Conservation (phyloP, 116 monocot genomes). For the Thalassia testudinum region DNA sequence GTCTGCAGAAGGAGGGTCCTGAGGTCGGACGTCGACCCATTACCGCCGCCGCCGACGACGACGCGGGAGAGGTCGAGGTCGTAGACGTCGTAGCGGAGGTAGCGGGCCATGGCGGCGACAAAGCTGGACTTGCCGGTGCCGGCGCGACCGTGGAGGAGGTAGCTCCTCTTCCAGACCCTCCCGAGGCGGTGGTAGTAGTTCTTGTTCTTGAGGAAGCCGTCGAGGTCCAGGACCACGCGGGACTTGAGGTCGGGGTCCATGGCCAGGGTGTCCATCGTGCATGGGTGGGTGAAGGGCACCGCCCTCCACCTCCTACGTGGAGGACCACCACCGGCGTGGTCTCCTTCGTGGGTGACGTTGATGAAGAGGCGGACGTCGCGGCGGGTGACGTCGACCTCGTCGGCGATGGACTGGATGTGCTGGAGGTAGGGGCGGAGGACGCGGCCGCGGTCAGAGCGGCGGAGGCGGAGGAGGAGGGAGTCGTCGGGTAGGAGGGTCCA, state of each 20-base stretch:
- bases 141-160: constrained; percentile 57
- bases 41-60: constrained; percentile 17
- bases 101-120: constrained; percentile 77
- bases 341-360: background rate
- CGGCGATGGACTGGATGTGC: constrained; percentile 65
- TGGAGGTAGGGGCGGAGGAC: constrained; percentile 80
- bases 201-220: constrained; percentile 37
- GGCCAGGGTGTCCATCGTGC: constrained; percentile 46
- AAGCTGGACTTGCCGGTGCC: constrained; percentile 87
- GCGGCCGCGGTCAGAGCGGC: constrained; percentile 57
- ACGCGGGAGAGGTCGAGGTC: constrained; percentile 46
- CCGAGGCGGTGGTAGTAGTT: constrained; percentile 50
- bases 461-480: constrained; percentile 36
- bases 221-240: constrained; percentile 36
- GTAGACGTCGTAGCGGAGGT: constrained; percentile 70
- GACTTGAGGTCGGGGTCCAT: constrained; percentile 49
- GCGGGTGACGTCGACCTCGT: constrained; percentile 42
- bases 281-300: constrained; percentile 43
- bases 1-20: constrained; percentile 41
- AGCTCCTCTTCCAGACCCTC: constrained; percentile 65
- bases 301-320: constrained; percentile 26
- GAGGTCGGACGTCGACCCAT: constrained; percentile 15
- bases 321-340: background rate
- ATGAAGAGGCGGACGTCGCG: constrained; percentile 32
- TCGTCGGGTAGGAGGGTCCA: constrained; percentile 26